Base-by-base conservation (phyloP, 2,329 filamentous ascomycete species). In the Pleurostoma richardsiae region DNA sequence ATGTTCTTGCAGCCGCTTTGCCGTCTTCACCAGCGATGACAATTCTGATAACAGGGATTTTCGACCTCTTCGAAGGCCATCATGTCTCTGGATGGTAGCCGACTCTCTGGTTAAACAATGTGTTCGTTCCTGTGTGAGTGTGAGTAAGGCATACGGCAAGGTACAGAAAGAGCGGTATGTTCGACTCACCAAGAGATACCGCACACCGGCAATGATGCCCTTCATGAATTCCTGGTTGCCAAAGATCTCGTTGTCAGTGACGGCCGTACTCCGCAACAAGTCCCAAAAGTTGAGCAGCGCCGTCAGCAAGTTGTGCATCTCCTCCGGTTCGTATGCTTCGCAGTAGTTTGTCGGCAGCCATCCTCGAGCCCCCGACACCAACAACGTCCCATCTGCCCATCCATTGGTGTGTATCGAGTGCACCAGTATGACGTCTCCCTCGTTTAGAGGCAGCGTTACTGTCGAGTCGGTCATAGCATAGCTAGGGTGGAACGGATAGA, bases 271-370 rank as follows among this genome's bases (percentile, higher is more conserved):
- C 58, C 88, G 79, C 56, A 96, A 78, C 44, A 95, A 72, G 62
- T 96, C 91, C 91, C 91, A 96, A 51, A 97, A 90, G 61, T 94
- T 88, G 10, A 94, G 82, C 50, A 96, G 73, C 1, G 91, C 90
- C 57, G 89, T 90, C 33, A 99, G 74, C 27, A 99, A 75, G 52
- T 83, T 90, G 46, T 84, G 82, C 76, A 97, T 91, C 53, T 90
- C 84, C 27, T 90, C 82, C 41, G 92, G 90, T 55, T 96, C 89
- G 64, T 96, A 99, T 7, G 89, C 80, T 63, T 96, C 91, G 72
- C 94, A 99, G 65, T 97, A 99, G 67, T 99, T 99, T 6, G 94
- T 99, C 3, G 94, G 94, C 50, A 99, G 73, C 94, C 94, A 99
- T 52, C 94, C 94, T 56, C 94, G 80, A 43, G 87, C 86, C 29